Evolutionary conservation across 225 moss, liverwort and hornwort species (phyloP).

Genomic region (Lunularia cruciata): DNA sequence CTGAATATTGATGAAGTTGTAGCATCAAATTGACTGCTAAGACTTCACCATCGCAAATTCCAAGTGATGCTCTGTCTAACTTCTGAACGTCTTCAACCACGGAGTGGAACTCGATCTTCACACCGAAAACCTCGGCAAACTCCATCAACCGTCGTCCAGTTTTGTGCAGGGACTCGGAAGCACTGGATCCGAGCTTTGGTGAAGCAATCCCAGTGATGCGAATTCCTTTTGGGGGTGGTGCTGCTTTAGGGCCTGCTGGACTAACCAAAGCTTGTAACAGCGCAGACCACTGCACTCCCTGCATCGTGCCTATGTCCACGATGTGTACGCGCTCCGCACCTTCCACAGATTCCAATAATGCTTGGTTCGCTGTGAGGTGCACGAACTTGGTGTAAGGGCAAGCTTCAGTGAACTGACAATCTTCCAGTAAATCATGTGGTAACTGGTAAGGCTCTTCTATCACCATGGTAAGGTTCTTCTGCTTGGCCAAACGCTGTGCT

Average conservation of each 20-base stretch:
- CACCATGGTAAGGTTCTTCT: constrained; percentile 25
- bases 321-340: constrained; percentile 59
- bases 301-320: constrained; percentile 62
- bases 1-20: constrained; percentile 55
- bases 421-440: constrained; percentile 50
- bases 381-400: constrained; percentile 76
- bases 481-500: constrained; percentile 32
- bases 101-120: constrained; percentile 60
- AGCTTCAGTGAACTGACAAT: constrained; percentile 59
- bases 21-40: constrained; percentile 62
- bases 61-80: constrained; percentile 40
- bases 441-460: constrained; percentile 29
- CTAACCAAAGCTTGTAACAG: constrained; percentile 65
- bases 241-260: constrained; percentile 43
- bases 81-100: constrained; percentile 44
- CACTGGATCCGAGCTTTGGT: constrained; percentile 30
- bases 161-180: constrained; percentile 40
- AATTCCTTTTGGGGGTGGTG: constrained; percentile 37
- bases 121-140: constrained; percentile 44
- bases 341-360: constrained; percentile 59
- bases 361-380: constrained; percentile 73
- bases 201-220: constrained; percentile 62
- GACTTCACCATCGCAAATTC: constrained; percentile 35
- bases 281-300: constrained; percentile 70
- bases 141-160: constrained; percentile 52